phyloP scores from a whole-genome alignment of 805 yeast species.

The Monosporozyma siamensis region DNA sequence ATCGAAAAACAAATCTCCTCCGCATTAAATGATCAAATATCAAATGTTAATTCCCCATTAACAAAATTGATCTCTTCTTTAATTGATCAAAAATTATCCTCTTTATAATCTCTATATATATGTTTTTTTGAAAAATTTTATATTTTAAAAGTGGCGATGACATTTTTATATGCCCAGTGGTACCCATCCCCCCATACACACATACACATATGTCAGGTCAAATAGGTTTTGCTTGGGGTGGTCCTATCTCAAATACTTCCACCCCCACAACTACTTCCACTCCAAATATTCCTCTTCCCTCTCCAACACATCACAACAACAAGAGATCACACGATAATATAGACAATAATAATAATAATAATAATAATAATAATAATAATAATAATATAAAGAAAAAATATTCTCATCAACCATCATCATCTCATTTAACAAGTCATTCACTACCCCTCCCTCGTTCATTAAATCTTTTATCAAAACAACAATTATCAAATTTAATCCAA shows the following conservation, averaged over 20 bases:
- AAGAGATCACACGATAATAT: background rate
- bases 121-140: background rate
- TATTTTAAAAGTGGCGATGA: background rate
- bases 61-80: conserved; percentile 18
- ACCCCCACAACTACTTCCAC: background rate
- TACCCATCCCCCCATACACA: too few species aligned
- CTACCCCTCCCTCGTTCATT: conserved; percentile 27
- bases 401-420: too few species aligned
- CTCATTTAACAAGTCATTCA: conserved; percentile 23
- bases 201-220: background rate
- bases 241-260: background rate
- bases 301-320: background rate
- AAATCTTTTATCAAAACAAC: conserved; percentile 27
- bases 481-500: conserved; percentile 17
- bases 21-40: conserved; percentile 45
- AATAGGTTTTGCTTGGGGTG: conserved; percentile 12
- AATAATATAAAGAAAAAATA: too few species aligned
- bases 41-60: conserved; percentile 41
- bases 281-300: background rate
- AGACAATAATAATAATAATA: too few species aligned
- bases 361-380: background rate
- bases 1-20: conserved; percentile 75
- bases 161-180: too few species aligned
- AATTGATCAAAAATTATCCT: background rate
- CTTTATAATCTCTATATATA: background rate